Evolutionary conservation across 768 basidiomycete genomes (phyloP), one percentile per base, ranked within the genome.

Genomic region (Gloeopeniophorella convolvens): DNA sequence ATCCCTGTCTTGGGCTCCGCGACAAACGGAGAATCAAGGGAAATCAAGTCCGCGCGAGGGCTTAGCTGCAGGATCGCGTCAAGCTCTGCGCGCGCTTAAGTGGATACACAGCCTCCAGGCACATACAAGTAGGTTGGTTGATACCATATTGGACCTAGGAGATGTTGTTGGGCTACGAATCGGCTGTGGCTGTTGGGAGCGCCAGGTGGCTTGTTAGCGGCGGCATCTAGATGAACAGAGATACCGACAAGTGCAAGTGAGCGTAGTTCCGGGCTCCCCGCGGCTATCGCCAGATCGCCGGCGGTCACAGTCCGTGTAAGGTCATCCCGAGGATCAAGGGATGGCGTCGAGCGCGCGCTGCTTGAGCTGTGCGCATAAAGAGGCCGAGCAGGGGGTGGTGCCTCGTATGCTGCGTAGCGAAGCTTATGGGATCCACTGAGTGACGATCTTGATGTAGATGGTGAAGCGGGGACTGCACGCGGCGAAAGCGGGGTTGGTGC

Each of bases 11-110:
- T 31, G 15, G 71, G 70, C 51, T 82, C 81, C 7, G 71, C 62
- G 35, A 78, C 67, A 66, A 83, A 83, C 3, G 86, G 83, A 1
- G 83, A 79, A 62, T 90, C 86, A 32, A 91, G 75, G 8, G 79
- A 70, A 54, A 90, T 89, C 40, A 90, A 75, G 66, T 89, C 84
- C 16, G 65, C 60, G 15, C 63, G 62, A 20, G 65, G 65, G 9
- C 60, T 58, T 72, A 75, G 48, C 35, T 26, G 45, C 12, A 12
- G 3, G 33, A 11, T 37, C n/a, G 4, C 8, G 20, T 30, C 20
- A 9, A 6, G 12, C 26, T 39, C 31, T 18, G 16, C 12, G 13
- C 16, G 41, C 35, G 33, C 20, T 42, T 48, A 11, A 39, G 44
- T 5, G 42, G 34, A 39, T 26, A 34, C 15, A 28, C 13, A 5